Evolutionary conservation across 2,329 filamentous ascomycete genomes (phyloP).

Genomic region (Pezicula radicicola): DNA sequence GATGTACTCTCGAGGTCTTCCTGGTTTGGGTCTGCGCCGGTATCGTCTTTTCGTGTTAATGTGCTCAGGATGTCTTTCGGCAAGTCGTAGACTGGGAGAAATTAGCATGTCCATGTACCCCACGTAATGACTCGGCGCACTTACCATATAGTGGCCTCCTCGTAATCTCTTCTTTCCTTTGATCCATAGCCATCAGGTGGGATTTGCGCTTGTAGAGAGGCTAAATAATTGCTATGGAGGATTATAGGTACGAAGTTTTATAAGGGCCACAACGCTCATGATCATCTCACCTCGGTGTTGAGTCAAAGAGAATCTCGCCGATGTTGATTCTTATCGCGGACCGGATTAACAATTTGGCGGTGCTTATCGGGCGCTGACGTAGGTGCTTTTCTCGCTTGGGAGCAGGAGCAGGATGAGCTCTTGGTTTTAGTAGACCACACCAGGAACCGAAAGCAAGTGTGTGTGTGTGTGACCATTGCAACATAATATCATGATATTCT

Average conservation of each 20-base stretch:
- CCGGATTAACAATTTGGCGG: not conserved
- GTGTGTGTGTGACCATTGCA: too few species aligned
- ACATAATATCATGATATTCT: too few species aligned
- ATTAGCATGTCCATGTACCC: conserved; percentile 7
- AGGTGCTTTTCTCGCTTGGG: not conserved
- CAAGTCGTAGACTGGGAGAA: conserved; percentile 27
- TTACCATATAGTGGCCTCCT: conserved; percentile 36
- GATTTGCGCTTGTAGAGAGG: not conserved
- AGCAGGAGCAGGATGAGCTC: too few species aligned
- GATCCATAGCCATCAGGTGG: conserved; percentile 19
- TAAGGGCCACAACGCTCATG: too few species aligned
- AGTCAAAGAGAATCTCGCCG: not conserved
- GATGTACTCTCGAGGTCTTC: conserved; percentile 19
- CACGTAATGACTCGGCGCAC: not conserved
- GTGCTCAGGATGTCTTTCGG: conserved; percentile 32
- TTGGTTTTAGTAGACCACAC: too few species aligned
- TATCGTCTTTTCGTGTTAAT: conserved; percentile 27
- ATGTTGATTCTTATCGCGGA: not conserved
- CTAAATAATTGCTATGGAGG: too few species aligned
- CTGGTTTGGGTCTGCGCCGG: conserved; percentile 16
- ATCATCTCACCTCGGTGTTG: not conserved
- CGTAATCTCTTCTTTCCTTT: conserved; percentile 33
- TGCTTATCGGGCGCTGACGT: conserved; percentile 12
- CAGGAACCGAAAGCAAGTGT: too few species aligned
- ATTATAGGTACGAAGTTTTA: too few species aligned